Evolutionary conservation across 805 yeast species (phyloP), one percentile per base, ranked within the genome.

Genomic region (Cyberlindnera petersonii): DNA sequence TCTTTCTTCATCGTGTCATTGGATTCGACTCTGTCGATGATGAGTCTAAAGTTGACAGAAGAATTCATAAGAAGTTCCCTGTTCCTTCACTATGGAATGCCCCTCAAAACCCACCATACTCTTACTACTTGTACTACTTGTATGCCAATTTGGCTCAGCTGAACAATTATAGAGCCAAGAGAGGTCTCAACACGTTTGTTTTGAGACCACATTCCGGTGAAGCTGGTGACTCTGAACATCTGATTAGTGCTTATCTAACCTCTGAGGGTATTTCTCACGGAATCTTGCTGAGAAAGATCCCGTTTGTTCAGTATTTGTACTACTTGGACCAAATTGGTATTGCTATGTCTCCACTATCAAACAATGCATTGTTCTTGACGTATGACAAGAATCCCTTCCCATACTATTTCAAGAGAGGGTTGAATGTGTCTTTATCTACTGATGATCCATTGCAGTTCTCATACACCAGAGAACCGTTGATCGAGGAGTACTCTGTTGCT

Each of bases 201-300:
- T 68, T 93, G 53, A 76, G 98, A 55, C 99, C 99, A 4, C 99
- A 93, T 62, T 86, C 96, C 52, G 99, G 99, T 47, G 99, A 93
- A 64, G 99, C 98, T n/a, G 99, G 99, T 44, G 98, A 93, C 58
- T 97, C 98, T 1, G 98, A 93, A 56, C 98, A 93, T 67, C 71
- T 94, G 56, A 86, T 89, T 31, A 75, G 89, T 35, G 89, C 98
- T 2, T 93, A 84, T 55, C 64, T 93, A 54, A 77, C 93, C 1
- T 80, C 97, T 1, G 94, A 91, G 56, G 86, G 95, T 36, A 93
- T 93, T 44, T 86, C 95, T 10, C 99, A 93, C 60, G 99, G 99
- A 42, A 94, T 93, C 39, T 63, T 91, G 44, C 69, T 93, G 57
- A 79, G 98, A 64, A 93, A 93, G 61, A 75, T 94, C 39, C 98